These are phyloP conservation scores for Pseudocercospora crystallina DNA, from an alignment of 2,329 filamentous ascomycete genomes.

Conservation along the genomic window DNA sequence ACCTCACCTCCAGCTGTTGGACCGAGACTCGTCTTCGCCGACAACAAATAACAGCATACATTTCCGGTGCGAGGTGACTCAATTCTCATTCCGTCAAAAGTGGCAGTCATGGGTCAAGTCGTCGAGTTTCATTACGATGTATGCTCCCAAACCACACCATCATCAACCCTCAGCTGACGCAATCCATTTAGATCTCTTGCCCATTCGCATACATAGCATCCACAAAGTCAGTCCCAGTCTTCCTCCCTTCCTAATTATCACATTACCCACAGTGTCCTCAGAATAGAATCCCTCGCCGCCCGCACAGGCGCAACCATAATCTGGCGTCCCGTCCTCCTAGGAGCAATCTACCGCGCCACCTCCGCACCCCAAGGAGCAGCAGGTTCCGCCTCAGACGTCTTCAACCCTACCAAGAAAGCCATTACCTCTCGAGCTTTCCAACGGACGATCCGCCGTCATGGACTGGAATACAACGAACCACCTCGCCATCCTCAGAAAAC, in stretches of 20 bases:
- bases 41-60: no score
- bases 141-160: background rate
- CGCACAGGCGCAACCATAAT: constrained; percentile 19
- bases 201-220: constrained; percentile 27
- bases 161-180: background rate
- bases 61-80: no score
- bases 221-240: constrained; percentile 17
- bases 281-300: constrained; percentile 22
- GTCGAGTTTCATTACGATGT: constrained; percentile 28
- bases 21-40: no score
- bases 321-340: constrained; percentile 26
- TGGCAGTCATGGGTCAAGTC: constrained; percentile 5
- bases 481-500: constrained; percentile 26
- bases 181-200: constrained; percentile 20
- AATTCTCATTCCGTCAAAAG: background rate
- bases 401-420: constrained; percentile 27
- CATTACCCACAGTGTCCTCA: background rate
- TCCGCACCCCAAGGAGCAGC: constrained; percentile 26
- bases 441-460: constrained; percentile 18
- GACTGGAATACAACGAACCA: constrained; percentile 21
- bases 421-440: constrained; percentile 22
- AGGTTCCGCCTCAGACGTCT: constrained; percentile 26
- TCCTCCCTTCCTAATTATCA: no score
- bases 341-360: constrained; percentile 27
- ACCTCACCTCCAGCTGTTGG: no score